These are phyloP conservation scores for Paramecium primaurelia DNA, from an alignment of 73 alveolate genomes.

Conservation along the genomic window DNA sequence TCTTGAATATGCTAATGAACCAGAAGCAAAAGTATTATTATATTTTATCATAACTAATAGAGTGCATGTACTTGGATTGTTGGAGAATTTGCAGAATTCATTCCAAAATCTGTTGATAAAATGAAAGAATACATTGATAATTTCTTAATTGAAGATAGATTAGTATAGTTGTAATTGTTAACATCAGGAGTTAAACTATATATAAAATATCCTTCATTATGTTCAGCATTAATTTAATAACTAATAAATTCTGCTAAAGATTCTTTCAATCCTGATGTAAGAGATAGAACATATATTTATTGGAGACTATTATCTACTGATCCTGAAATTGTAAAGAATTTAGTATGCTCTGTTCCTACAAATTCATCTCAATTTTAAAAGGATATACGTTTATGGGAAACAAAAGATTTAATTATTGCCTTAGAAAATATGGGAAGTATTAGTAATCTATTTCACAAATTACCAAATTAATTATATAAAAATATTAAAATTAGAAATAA, in stretches of 20 bases:
- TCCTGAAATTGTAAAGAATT: constrained; percentile 74
- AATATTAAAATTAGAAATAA: neutral
- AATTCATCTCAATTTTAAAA: neutral
- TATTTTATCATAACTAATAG: neutral
- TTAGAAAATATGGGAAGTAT: constrained; percentile 14
- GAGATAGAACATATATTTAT: constrained; percentile 80
- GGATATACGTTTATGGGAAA: neutral
- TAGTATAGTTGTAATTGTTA: constrained; percentile 64
- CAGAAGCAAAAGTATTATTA: neutral
- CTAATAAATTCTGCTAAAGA: constrained; percentile 66
- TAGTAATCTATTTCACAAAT: neutral
- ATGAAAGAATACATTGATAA: constrained; percentile 61
- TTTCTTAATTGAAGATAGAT: constrained; percentile 65
- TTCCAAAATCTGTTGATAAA: constrained; percentile 63
- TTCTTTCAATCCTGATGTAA: constrained; percentile 74
- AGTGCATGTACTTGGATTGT: constrained; percentile 49
- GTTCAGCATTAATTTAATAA: constrained; percentile 57
- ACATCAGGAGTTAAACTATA: constrained; percentile 43
- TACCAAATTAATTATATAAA: neutral
- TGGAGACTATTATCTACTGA: constrained; percentile 78
- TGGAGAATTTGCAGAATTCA: constrained; percentile 50
- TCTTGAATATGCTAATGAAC: constrained; percentile 44
- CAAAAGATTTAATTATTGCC: neutral
- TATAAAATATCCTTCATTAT: constrained; percentile 49
- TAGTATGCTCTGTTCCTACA: constrained; percentile 60